Evolutionary conservation across 495 filamentous ascomycete species (phyloP), one percentile per base, ranked within the genome.

Genomic region (Neurospora sublineolata): DNA sequence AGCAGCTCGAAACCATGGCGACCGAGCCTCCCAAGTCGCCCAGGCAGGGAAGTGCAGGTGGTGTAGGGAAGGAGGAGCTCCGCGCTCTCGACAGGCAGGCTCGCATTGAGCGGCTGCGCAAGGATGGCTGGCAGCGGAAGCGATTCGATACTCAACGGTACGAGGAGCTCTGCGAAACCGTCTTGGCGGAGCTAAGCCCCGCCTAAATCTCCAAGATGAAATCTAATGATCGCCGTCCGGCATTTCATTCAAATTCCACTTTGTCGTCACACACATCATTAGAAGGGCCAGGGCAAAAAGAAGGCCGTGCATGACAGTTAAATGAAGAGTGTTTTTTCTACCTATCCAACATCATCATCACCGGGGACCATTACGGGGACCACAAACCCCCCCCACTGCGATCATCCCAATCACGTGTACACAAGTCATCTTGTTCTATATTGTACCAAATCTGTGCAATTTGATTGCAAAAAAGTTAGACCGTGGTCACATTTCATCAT

Each of bases 81-180:
- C 75, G 76, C 68, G 74, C 71, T 7, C 52, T 74, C 1, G 81
- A 83, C 68, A 73, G 83, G 23, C 76, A 77, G 67, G 79, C 80
- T 9, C 76, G 83, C 44, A 85, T 86, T 71, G 82, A 84, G 77
- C 78, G 83, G 10, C 76, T 86, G 18, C 81, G 82, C 39, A 80
- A 78, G 41, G 74, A 68, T 52, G 83, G 83, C 9, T 86, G 84
- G 84, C 79, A 80, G 68, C 77, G 85, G n/a, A 80, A 83, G 73
- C 79, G 85, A 10, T 87, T 87, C 68, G 83, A 86, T 73, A 75
- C 73, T 5, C 75, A 77, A 68, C 78, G 81, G 69, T 87, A 87
- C 72, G 81, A 84, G 72, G 79, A 76, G 52, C 75, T 87, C 4
- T 83, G 84, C 69, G 84, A 86, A 72, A 76, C 77, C 20, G 84